These are phyloP conservation scores for Chaetomium sp. DNA, from an alignment of 2,329 filamentous ascomycete genomes.

Conservation along the genomic window DNA sequence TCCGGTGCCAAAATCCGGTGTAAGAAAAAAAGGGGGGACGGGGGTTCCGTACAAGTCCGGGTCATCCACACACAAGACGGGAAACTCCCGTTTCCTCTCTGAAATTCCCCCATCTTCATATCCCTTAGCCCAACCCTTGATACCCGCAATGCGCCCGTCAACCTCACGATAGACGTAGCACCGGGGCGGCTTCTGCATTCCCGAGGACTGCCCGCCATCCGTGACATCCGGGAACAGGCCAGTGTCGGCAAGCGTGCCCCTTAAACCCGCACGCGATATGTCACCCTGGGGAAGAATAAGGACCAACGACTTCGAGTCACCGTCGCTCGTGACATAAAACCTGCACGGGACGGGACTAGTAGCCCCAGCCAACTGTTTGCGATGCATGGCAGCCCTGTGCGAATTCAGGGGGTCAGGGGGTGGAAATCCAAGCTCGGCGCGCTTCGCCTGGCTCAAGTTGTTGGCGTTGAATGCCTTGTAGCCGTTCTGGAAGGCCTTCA, in stretches of 20 bases:
- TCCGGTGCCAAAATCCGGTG: background rate
- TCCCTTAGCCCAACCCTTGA: constrained; percentile 32
- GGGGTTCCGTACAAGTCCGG: constrained; percentile 18
- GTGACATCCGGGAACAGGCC: constrained; percentile 25
- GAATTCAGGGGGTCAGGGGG: constrained; percentile 7
- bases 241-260: constrained; percentile 25
- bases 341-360: constrained; percentile 27
- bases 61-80: constrained; percentile 36
- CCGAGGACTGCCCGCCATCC: background rate
- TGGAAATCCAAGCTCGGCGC: constrained; percentile 11
- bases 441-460: constrained; percentile 18
- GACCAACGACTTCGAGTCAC: constrained; percentile 29
- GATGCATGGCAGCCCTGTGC: constrained; percentile 3
- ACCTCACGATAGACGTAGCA: constrained; percentile 31
- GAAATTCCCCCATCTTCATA: constrained; percentile 31
- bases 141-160: constrained; percentile 21
- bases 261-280: constrained; percentile 26
- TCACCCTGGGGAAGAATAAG: constrained; percentile 34
- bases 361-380: constrained; percentile 15
- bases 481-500: constrained; percentile 26
- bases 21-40: background rate
- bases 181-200: constrained; percentile 20
- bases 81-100: constrained; percentile 32
- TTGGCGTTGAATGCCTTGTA: constrained; percentile 28
- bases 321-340: constrained; percentile 32